These are phyloP conservation scores for Mortierella sp. DNA, from an alignment of 371 early-diverging fungal species.

Conservation along the genomic window DNA sequence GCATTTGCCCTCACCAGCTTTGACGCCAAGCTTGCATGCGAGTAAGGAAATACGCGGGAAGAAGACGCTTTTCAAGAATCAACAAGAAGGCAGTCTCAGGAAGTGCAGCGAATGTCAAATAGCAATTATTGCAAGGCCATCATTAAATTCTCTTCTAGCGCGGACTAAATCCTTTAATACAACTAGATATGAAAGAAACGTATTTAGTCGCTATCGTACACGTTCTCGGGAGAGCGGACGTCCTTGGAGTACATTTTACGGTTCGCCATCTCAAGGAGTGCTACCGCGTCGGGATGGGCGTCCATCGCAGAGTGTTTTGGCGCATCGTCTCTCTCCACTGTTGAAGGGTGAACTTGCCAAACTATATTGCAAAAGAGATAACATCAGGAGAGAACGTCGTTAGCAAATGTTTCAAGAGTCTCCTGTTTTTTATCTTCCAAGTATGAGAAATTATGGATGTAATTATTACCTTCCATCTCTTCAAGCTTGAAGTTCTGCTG, in stretches of 20 bases:
- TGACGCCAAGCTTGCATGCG: conserved; percentile 93
- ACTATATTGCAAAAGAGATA: conserved; percentile 58
- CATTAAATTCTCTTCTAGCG: neutral
- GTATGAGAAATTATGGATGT: neutral
- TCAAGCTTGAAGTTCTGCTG: conserved; percentile 79
- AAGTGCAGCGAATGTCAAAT: neutral
- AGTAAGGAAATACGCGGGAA: conserved; percentile 60
- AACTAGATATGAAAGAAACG: neutral
- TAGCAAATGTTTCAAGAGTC: neutral
- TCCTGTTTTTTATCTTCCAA: too few species aligned
- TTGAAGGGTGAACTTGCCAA: conserved; percentile 76
- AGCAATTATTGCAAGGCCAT: neutral
- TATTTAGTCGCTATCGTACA: conserved; percentile 38
- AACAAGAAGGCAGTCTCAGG: neutral
- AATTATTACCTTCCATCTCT: conserved; percentile 74
- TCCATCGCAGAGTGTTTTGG: conserved; percentile 74
- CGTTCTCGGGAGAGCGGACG: conserved; percentile 65
- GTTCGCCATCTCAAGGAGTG: conserved; percentile 91
- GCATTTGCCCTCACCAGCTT: conserved; percentile 94
- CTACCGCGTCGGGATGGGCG: conserved; percentile 78
- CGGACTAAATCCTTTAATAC: conserved; percentile 1
- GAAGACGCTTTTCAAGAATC: too few species aligned
- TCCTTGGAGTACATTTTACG: conserved; percentile 85
- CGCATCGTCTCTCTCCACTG: conserved; percentile 70
- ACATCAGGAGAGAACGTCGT: conserved; percentile 3